These are phyloP conservation scores for Monilinia polystroma DNA, from an alignment of 2,329 filamentous ascomycete species.

Conservation along the genomic window DNA sequence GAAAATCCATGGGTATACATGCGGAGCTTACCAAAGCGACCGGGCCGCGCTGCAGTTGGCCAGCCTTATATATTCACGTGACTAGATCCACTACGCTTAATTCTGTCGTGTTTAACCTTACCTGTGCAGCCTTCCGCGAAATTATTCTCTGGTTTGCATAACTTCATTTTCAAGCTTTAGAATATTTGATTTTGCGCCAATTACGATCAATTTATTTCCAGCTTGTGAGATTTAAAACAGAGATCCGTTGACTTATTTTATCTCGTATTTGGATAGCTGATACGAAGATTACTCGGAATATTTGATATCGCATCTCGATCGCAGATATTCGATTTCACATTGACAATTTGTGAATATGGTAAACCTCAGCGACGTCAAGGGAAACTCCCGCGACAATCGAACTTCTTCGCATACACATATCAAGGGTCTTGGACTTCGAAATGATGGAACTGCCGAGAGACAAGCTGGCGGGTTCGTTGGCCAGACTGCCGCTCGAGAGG, in stretches of 20 bases:
- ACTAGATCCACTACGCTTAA: conserved; percentile 12
- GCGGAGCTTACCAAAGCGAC: too few species aligned
- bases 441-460: conserved; percentile 81
- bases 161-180: conserved; percentile 17
- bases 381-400: conserved; percentile 90
- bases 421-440: conserved; percentile 84
- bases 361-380: conserved; percentile 91
- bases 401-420: conserved; percentile 98
- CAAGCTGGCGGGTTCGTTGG: conserved; percentile 84
- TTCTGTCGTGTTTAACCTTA: conserved; percentile 14
- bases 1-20: too few species aligned
- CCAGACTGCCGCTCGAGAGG: conserved; percentile 84
- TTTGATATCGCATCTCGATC: conserved; percentile 19
- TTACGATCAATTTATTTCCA: background rate
- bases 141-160: conserved; percentile 22
- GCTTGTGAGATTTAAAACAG: background rate
- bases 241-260: background rate
- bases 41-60: background rate
- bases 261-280: background rate
- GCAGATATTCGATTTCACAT: conserved; percentile 32
- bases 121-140: conserved; percentile 23
- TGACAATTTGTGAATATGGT: conserved; percentile 57
- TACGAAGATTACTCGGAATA: background rate
- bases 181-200: conserved; percentile 8
- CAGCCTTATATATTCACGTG: conserved; percentile 22